Base-by-base conservation (phyloP, 2,329 filamentous ascomycete species). In the Xylaria sp. region DNA sequence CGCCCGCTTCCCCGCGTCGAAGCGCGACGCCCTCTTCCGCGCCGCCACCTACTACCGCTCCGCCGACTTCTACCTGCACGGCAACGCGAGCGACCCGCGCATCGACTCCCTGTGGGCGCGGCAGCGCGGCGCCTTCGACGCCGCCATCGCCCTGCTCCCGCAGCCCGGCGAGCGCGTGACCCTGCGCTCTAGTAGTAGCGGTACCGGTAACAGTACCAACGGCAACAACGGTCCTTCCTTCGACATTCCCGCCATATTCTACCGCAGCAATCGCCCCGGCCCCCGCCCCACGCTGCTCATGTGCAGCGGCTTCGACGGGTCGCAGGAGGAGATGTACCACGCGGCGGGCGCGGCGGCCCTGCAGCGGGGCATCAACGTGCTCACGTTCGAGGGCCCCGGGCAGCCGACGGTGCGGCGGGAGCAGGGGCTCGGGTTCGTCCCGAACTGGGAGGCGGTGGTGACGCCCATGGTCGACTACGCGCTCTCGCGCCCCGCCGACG, bases 291-390 rank as follows among this genome's bases (percentile, higher is more conserved):
- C 71, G 0, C 20, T 76, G 2, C 49, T 76, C 21, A 58, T 74
- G 19, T 65, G 69, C 20, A 71, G 52, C 50, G 71, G 74, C 20
- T 72, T 65, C 51, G 74, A 76, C 49, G 70, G 64, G 8, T 56
- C 66, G 6, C 69, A 73, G 52, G 73, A 76, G 51, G 73, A 74
- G 41, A 61, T 70, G 16, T 69, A 70, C 47, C 72, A 75, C 51
- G 16, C 45, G 13, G 57, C 64, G 7, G 70, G 66, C 38, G 56
- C 61, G 11, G 57, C 62, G 1, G 68, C 66, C 5, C 54, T 74
- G 8, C 44, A 60, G 47, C 37, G 65, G 63, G 57, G 67, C 11
- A 60, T 51, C 13, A 69, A 68, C 1, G 72, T 74, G 26, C 68
- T 61, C 4, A 71, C 56, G 0, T 51, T 39, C 6, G 54, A 40